Percentiles rank a stretch among this genome's conserved stretches.
Evolutionary conservation across 139 green algal genomes (phyloP).

Genomic region (Haematococcus sp.): DNA sequence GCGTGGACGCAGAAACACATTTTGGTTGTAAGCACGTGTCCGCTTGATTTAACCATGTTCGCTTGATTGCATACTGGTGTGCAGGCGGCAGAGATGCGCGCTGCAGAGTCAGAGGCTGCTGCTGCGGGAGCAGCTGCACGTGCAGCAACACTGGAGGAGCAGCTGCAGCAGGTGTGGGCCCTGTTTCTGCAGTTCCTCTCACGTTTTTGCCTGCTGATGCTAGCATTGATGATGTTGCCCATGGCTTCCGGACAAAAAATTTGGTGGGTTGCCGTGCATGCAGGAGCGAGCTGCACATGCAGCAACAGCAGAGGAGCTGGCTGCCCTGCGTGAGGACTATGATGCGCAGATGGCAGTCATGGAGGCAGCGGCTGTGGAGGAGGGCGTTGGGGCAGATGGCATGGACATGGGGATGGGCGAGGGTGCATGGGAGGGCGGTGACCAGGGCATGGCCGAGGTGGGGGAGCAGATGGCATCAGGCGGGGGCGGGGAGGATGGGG

Average conservation of each 20-base stretch:
- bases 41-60: too few relatives aligned
- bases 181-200: too few relatives aligned
- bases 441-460: too few relatives aligned
- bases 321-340: background rate
- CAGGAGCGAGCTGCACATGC: background rate
- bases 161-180: slow-evolving; percentile 11
- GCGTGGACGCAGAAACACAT: too few relatives aligned
- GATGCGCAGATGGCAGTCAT: background rate
- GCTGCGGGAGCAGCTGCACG: background rate
- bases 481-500: background rate
- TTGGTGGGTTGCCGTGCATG: background rate
- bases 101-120: too few relatives aligned
- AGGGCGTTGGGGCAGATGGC: background rate
- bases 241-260: too few relatives aligned
- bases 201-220: too few relatives aligned
- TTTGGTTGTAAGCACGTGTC: too few relatives aligned
- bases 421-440: too few relatives aligned
- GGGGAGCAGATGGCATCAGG: background rate
- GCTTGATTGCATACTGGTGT: too few relatives aligned
- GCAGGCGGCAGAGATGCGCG: too few relatives aligned
- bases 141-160: background rate
- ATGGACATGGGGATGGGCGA: background rate
- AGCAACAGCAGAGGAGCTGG: background rate
- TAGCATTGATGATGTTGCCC: too few relatives aligned
- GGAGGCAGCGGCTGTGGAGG: background rate